Percentiles rank a stretch among this genome's conserved stretches.
These are phyloP conservation scores for Tetrapyrgos nigripes DNA, from an alignment of 1,284 basidiomycete genomes.

Conservation along the genomic window DNA sequence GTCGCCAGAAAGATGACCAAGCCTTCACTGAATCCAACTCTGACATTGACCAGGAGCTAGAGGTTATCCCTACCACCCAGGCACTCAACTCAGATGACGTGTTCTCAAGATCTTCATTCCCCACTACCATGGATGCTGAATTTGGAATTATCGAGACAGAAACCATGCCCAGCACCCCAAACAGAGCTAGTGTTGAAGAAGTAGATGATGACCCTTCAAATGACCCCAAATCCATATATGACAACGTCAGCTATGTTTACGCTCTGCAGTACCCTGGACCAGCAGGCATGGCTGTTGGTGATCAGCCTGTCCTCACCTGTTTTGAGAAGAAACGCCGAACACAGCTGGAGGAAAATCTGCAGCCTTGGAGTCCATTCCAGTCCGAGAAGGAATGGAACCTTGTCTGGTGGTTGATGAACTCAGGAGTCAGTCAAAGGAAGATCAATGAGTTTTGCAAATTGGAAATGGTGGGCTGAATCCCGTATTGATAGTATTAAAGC, in stretches of 20 bases:
- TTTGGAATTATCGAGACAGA: too few species aligned
- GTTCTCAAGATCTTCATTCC: too few species aligned
- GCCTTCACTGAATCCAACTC: background rate
- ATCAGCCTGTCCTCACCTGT: background rate
- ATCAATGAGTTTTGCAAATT: slow-evolving; percentile 39
- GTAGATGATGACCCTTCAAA: background rate
- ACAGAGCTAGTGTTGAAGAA: background rate
- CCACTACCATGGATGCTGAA: too few species aligned
- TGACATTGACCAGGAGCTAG: too few species aligned
- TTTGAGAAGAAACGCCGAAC: background rate
- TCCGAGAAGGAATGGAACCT: slow-evolving; percentile 36
- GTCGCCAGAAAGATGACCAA: background rate
- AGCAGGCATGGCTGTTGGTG: background rate
- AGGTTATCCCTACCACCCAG: too few species aligned
- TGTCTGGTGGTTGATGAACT: slow-evolving; percentile 34
- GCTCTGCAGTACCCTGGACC: background rate
- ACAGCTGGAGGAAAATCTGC: background rate
- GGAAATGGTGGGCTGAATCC: slow-evolving; percentile 29
- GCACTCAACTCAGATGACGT: too few species aligned
- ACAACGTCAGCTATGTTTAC: background rate
- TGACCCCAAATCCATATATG: slow-evolving; percentile 1
- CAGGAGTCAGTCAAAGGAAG: slow-evolving; percentile 29
- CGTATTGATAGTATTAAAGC: background rate
- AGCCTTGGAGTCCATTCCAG: slow-evolving; percentile 26
- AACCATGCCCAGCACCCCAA: too few species aligned